These are phyloP conservation scores for Excoecaria agallocha DNA, from an alignment of 345 rosid species.

Conservation along the genomic window DNA sequence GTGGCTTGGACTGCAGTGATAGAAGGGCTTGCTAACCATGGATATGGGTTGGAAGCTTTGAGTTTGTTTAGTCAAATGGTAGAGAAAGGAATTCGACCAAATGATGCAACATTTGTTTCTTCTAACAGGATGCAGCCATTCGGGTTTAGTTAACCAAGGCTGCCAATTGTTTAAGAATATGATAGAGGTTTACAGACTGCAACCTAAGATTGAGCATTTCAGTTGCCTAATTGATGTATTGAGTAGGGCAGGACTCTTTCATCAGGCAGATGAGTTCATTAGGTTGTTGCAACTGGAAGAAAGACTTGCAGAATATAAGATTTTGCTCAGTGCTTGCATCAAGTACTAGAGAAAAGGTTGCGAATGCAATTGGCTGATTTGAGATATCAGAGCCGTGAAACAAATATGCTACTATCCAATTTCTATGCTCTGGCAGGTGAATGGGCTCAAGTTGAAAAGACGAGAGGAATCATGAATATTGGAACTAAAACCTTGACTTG, in stretches of 20 bases:
- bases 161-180: constrained; percentile 17
- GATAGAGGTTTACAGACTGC: constrained; percentile 12
- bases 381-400: constrained; percentile 14
- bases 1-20: constrained; percentile 32
- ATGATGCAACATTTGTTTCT: constrained; percentile 29
- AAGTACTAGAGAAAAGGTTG: constrained; percentile 25
- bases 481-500: background rate
- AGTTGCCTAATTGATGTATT: constrained; percentile 29
- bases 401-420: constrained; percentile 28
- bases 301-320: constrained; percentile 13
- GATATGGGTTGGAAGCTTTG: constrained; percentile 22
- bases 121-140: constrained; percentile 28
- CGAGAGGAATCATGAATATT: constrained; percentile 23
- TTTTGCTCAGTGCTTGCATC: constrained; percentile 29
- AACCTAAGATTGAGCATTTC: constrained; percentile 28
- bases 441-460: constrained; percentile 26
- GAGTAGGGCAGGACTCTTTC: constrained; percentile 29
- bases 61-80: constrained; percentile 22
- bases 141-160: constrained; percentile 26
- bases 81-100: constrained; percentile 21
- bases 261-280: constrained; percentile 26
- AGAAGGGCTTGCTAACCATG: constrained; percentile 33
- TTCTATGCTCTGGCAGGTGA: constrained; percentile 29
- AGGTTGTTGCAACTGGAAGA: constrained; percentile 10
- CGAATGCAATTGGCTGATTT: constrained; percentile 10